Evolutionary conservation across 2,329 filamentous ascomycete species (phyloP).

Genomic region (Onygenales sp.): DNA sequence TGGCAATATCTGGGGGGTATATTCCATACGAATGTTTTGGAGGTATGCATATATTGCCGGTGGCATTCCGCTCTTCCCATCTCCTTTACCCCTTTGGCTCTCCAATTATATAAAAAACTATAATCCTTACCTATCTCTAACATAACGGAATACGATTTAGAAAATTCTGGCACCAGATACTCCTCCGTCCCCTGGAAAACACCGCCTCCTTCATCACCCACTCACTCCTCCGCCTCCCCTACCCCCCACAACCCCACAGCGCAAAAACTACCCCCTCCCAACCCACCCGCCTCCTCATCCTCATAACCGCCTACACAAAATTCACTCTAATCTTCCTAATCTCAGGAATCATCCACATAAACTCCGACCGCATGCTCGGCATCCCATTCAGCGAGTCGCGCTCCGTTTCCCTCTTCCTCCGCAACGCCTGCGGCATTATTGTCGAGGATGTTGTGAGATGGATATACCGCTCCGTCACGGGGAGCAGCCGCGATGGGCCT

Average conservation of each 20-base stretch:
- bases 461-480: not conserved
- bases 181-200: not conserved
- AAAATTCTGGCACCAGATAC: constrained; percentile 1
- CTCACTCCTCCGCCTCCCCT: not conserved
- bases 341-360: not conserved
- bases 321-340: not conserved
- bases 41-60: not conserved
- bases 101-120: not conserved
- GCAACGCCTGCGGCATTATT: not conserved
- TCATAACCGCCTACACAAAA: not conserved
- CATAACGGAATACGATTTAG: not conserved
- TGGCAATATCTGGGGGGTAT: not conserved
- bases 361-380: not conserved
- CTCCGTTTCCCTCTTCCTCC: not conserved
- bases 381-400: not conserved
- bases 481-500: not conserved
- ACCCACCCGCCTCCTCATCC: not conserved
- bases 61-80: not conserved
- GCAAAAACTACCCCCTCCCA: not conserved
- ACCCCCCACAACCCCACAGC: not conserved
- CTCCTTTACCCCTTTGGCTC: not conserved
- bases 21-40: not conserved
- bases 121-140: no score
- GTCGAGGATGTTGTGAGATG: not conserved
- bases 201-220: constrained; percentile 1